phyloP scores from a whole-genome alignment of 805 yeast genomes.

The Starmerella davenportii region DNA sequence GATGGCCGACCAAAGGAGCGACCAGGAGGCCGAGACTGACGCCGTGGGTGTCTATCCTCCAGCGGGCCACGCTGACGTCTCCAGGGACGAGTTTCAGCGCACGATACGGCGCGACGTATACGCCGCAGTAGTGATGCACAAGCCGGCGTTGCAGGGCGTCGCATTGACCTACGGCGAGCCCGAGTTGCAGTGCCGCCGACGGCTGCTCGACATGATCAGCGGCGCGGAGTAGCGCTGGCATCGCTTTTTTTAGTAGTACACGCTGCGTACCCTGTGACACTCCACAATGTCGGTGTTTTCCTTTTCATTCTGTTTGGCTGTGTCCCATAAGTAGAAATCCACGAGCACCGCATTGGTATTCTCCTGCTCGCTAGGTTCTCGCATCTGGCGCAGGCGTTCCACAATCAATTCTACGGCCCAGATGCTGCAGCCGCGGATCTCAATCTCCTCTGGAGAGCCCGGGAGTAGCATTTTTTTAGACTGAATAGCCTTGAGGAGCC shows the following conservation, averaged over 20 bases:
- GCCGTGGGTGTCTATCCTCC: too few species aligned
- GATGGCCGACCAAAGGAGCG: too few species aligned
- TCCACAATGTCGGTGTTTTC: conserved; percentile 18
- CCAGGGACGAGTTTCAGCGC: conserved; percentile 9
- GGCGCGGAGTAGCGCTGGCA: too few species aligned
- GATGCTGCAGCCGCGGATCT: conserved; percentile 28
- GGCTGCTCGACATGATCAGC: conserved; percentile 14
- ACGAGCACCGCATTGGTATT: conserved; percentile 24
- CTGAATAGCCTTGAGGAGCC: conserved; percentile 16
- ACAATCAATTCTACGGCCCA: conserved; percentile 26
- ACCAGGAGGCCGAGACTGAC: too few species aligned
- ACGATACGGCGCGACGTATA: conserved; percentile 11
- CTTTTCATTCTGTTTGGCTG: conserved; percentile 26
- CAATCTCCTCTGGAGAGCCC: conserved; percentile 25
- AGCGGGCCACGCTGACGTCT: conserved; percentile 14
- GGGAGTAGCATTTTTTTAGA: conserved; percentile 15
- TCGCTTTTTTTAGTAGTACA: conserved; percentile 18
- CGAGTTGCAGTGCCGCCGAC: conserved; percentile 4
- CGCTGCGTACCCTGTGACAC: conserved; percentile 25
- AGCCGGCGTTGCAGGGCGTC: conserved; percentile 10
- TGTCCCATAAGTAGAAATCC: conserved; percentile 30
- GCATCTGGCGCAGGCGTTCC: conserved; percentile 16
- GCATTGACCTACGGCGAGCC: conserved; percentile 10
- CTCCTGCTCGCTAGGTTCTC: too few species aligned
- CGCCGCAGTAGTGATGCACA: conserved; percentile 11